Conservation (phyloP, 2,329 filamentous ascomycete species). For the Pleochaeta shiraiana region DNA sequence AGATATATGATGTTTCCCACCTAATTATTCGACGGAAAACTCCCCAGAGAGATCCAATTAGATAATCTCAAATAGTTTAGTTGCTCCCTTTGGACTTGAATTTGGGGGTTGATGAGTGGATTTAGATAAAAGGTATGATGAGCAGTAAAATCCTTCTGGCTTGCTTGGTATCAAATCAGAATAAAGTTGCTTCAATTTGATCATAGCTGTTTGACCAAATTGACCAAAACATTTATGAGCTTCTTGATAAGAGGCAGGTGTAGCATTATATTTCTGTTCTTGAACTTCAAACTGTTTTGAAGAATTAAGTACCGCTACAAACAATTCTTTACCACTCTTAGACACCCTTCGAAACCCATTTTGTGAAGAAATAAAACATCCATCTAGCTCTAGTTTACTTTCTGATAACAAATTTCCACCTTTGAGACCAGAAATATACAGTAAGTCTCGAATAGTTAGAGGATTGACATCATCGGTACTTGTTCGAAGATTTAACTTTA, state of each 20-base stretch:
- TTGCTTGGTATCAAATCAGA: neutral
- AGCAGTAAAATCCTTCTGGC: neutral
- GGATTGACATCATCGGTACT: neutral
- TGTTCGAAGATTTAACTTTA: neutral
- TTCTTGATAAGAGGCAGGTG: neutral
- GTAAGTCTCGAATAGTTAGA: neutral
- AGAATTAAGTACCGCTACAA: neutral
- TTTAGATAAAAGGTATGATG: neutral
- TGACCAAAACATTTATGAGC: neutral
- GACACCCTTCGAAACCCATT: neutral
- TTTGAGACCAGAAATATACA: neutral
- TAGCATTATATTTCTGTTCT: neutral
- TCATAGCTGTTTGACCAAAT: neutral
- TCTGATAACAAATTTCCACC: neutral
- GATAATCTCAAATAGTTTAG: neutral
- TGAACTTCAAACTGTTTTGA: slow-evolving; percentile 2
- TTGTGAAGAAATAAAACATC: neutral
- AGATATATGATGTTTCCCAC: neutral
- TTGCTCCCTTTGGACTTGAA: neutral
- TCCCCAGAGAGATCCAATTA: neutral
- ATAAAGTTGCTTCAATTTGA: neutral
- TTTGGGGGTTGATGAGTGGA: neutral
- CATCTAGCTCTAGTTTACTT: neutral
- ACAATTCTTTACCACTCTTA: neutral
- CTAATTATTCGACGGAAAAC: neutral